Evolutionary conservation across 768 basidiomycete genomes (phyloP).

Genomic region (Hygrophorus russula): DNA sequence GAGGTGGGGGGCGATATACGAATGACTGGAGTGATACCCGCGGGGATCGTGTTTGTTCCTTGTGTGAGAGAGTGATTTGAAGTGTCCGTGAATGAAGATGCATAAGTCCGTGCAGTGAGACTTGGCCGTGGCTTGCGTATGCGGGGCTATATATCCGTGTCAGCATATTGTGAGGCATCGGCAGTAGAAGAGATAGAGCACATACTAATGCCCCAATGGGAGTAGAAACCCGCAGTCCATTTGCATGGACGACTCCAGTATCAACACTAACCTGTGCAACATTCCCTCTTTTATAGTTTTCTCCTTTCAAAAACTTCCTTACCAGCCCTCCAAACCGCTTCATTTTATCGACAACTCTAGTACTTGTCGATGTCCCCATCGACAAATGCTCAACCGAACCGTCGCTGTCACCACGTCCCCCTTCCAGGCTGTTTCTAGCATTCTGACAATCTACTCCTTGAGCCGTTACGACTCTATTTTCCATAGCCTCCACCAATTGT

Average conservation of each 20-base stretch:
- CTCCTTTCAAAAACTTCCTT: constrained; percentile 15
- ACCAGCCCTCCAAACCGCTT: constrained; percentile 18
- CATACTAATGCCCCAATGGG: background rate
- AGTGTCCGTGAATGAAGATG: constrained; percentile 1
- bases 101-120: constrained; percentile 12
- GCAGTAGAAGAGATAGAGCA: background rate
- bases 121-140: constrained; percentile 9
- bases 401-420: background rate
- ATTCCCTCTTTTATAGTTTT: constrained; percentile 2
- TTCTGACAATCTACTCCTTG: no score
- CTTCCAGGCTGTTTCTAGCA: background rate
- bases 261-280: constrained; percentile 5
- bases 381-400: background rate
- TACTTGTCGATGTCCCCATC: background rate
- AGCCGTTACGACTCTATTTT: background rate
- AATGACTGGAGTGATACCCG: constrained; percentile 2
- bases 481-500: background rate
- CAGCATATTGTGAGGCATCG: background rate
- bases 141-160: constrained; percentile 5
- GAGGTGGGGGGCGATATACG: constrained; percentile 6
- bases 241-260: background rate
- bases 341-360: constrained; percentile 12
- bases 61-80: background rate
- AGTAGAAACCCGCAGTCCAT: background rate
- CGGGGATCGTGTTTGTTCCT: background rate